Conservation (phyloP, 2,329 filamentous ascomycete genomes). For the Aspergillus sp. region DNA sequence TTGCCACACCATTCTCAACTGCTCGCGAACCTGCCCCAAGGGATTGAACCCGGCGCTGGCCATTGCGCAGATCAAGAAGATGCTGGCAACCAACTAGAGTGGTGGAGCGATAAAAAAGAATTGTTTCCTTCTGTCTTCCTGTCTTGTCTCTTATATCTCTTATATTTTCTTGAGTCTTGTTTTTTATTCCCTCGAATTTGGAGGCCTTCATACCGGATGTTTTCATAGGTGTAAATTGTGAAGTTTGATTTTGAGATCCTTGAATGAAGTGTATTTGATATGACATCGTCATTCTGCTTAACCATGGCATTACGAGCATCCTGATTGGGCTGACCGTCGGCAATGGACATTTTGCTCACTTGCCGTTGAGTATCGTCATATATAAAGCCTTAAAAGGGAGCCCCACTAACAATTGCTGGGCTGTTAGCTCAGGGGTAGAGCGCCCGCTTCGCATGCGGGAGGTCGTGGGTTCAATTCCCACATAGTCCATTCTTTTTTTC, state of each 20-base stretch:
- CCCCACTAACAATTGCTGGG: not conserved
- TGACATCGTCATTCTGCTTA: no score
- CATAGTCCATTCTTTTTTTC: slow-evolving; percentile 10
- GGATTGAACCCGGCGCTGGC: slow-evolving; percentile 92
- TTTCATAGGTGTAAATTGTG: slow-evolving; percentile 25
- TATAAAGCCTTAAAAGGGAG: no score
- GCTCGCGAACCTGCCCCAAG: slow-evolving; percentile 96
- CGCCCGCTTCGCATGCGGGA: slow-evolving; percentile 21
- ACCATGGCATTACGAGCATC: no score
- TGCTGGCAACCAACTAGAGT: slow-evolving; percentile 58
- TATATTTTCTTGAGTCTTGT: slow-evolving; percentile 13
- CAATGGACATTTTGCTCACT: no score
- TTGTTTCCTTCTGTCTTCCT: slow-evolving; percentile 8
- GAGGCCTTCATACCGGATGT: slow-evolving; percentile 8
- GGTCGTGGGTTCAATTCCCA: slow-evolving; percentile 19
- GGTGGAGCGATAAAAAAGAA: not conserved
- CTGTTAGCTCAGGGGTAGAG: slow-evolving; percentile 23
- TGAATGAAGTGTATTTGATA: no score
- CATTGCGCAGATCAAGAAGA: slow-evolving; percentile 98
- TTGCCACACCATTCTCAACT: slow-evolving; percentile 99
- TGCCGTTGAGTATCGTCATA: no score
- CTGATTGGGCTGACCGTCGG: no score
- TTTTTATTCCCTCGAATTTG: slow-evolving; percentile 4
- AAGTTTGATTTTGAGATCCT: not conserved
- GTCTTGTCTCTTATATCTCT: slow-evolving; percentile 8